phyloP scores from a whole-genome alignment of 1,284 basidiomycete genomes.

The Malassezia psittaci region DNA sequence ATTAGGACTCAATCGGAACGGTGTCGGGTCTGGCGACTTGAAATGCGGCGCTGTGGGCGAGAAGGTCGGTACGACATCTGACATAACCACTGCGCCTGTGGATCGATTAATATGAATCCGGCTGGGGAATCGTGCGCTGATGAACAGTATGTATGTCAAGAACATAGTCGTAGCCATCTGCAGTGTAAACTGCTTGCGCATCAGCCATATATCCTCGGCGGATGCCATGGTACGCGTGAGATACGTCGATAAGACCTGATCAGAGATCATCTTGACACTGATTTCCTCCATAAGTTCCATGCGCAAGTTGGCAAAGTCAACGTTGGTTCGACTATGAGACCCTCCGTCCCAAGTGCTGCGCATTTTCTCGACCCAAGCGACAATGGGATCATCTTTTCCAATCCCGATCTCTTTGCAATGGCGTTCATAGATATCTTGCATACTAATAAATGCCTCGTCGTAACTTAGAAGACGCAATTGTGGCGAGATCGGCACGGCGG shows the following conservation, averaged over 20 bases:
- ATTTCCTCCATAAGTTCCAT: conserved; percentile 89
- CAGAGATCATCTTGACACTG: conserved; percentile 75
- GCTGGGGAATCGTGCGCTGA: conserved; percentile 71
- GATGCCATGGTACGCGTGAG: conserved; percentile 75
- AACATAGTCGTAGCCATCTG: conserved; percentile 82
- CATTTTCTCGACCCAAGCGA: conserved; percentile 47
- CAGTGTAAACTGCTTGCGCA: conserved; percentile 90
- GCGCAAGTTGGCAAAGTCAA: conserved; percentile 63
- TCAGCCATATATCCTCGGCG: conserved; percentile 82
- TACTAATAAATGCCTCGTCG: conserved; percentile 76
- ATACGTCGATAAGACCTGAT: conserved; percentile 78
- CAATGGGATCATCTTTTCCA: conserved; percentile 69
- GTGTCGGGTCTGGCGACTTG: conserved; percentile 71
- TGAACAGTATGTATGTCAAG: conserved; percentile 78
- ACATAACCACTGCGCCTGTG: conserved; percentile 39
- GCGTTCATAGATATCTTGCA: conserved; percentile 89
- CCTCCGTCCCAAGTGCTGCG: conserved; percentile 34
- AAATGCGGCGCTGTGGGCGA: conserved; percentile 61
- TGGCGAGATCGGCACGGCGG: conserved; percentile 73
- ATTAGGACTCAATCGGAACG: conserved; percentile 94
- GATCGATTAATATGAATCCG: conserved; percentile 79
- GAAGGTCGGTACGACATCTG: conserved; percentile 43
- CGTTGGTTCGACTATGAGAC: conserved; percentile 24
- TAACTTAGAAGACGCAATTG: conserved; percentile 77
- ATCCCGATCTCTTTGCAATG: conserved; percentile 70